Percentiles rank a stretch among this genome's conserved stretches.
These are phyloP conservation scores for Malus domestica DNA, from an alignment of 306 rosid species.

Conservation along the genomic window ASM211411v1 NC_041804.1:10273501-10274000, in stretches of 20 bases:
- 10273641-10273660: slow-evolving; percentile 72
- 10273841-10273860: slow-evolving; percentile 47
- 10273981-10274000: slow-evolving; percentile 61
- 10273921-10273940: background rate
- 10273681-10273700: slow-evolving; percentile 31
- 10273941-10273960: background rate
- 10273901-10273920: background rate
- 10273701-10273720: slow-evolving; percentile 6
- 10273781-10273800: slow-evolving; percentile 66
- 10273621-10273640: slow-evolving; percentile 56
- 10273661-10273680: slow-evolving; percentile 68
- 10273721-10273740: background rate
- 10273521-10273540: background rate
- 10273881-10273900: background rate
- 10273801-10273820: slow-evolving; percentile 59
- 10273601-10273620: slow-evolving; percentile 46
- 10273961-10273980: slow-evolving; percentile 12
- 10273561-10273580: slow-evolving; percentile 51
- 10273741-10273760: background rate
- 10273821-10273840: slow-evolving; percentile 65
- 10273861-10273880: slow-evolving; percentile 3
- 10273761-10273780: slow-evolving; percentile 11
- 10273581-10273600: slow-evolving; percentile 54
- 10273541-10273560: background rate
- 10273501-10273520: slow-evolving; percentile 4